Evolutionary conservation across 164 flowering plant species (phyloP).

Genomic region (Umbilicus rupestris): DNA sequence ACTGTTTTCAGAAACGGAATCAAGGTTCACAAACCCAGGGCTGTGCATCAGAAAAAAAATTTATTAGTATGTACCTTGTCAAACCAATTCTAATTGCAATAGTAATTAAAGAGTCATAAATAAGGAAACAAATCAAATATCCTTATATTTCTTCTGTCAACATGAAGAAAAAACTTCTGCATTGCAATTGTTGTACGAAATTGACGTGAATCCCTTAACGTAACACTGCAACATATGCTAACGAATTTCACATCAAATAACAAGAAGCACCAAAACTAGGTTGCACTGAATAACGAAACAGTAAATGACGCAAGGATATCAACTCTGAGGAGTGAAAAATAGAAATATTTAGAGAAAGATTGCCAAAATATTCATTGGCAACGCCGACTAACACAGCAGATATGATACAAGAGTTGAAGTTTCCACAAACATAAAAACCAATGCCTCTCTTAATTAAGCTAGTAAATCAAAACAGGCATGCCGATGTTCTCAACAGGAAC

Average conservation of each 20-base stretch:
- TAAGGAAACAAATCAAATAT: neutral
- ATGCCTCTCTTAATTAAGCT: neutral
- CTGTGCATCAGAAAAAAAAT: conserved; percentile 25
- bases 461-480: neutral
- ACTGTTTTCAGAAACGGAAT: conserved; percentile 32
- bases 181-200: neutral
- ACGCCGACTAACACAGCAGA: neutral
- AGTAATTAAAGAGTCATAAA: neutral
- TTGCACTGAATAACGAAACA: neutral
- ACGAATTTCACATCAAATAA: neutral
- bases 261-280: neutral
- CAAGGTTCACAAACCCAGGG: conserved; percentile 47
- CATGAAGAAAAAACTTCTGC: neutral
- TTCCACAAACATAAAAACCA: neutral
- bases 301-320: neutral
- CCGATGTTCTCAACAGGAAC: neutral
- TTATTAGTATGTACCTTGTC: neutral
- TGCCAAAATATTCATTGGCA: neutral
- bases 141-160: neutral
- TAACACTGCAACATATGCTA: neutral
- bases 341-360: neutral
- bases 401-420: neutral
- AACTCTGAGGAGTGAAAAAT: neutral
- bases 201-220: neutral
- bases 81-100: neutral